Evolutionary conservation across 2,329 filamentous ascomycete species (phyloP), one percentile per base, ranked within the genome.

Genomic region (Alternaria brassicae): DNA sequence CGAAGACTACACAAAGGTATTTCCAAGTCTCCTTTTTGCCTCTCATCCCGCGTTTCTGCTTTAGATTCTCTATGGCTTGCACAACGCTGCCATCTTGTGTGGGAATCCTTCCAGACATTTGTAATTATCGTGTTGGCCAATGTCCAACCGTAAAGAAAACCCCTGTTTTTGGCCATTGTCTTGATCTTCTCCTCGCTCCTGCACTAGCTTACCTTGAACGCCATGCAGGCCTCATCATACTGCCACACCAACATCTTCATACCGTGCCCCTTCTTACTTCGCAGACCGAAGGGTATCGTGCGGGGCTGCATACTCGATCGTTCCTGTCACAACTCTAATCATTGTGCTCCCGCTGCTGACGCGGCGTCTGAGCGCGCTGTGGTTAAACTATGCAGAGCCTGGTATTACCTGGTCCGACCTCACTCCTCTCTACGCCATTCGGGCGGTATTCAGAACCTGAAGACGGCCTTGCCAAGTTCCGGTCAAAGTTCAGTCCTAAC

Each of bases 371-470:
- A 75, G 73, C 72, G 69, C 65, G 70, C 68, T 66, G 69, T 70
- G 68, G 70, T 70, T 71, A 73, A 77, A 71, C 75, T 72, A 79
- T 79, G 77, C 75, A 77, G 74, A 77, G 73, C 74, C 74, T 78
- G 75, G 71, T 72, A 65, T 70, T 77, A 66, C 73, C 76, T 72
- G 71, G 72, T 72, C 73, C 73, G 61, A 73, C 66, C 66, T 71
- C 70, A 68, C 70, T 74, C 65, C 70, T 72, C 59, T 69, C 70
- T 49, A 72, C 76, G 70, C 75, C 76, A 40, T 74, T 71, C 65
- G 74, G 76, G 74, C 74, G 72, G 68, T 69, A 66, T 69, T 67
- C 71, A 72, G 74, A 76, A 61, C 69, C 71, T 68, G 73, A 73
- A 62, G 68, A 68, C 66, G 67, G 69, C 62, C 72, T 76, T 72